phyloP scores from a whole-genome alignment of 2,329 filamentous ascomycete species.

The Hirsutella minnesotensis region DNA sequence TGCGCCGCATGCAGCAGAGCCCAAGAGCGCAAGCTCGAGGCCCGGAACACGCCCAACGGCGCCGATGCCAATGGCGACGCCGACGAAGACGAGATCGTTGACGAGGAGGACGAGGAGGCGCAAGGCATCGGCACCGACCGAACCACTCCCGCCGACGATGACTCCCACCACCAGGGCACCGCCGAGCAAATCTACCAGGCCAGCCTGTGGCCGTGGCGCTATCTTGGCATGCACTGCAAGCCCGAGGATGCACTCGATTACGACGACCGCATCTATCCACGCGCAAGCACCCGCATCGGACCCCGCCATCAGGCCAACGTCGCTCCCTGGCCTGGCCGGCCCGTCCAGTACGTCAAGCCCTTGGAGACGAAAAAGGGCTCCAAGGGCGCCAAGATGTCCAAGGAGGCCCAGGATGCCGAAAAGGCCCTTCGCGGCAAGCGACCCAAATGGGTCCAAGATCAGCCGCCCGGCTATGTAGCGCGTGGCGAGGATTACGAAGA shows the following conservation, averaged over 20 bases:
- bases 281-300: constrained; percentile 84
- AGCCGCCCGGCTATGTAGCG: constrained; percentile 72
- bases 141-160: constrained; percentile 52
- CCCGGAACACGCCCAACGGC: constrained; percentile 69
- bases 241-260: constrained; percentile 93
- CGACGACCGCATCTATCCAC: constrained; percentile 93
- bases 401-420: constrained; percentile 76
- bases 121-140: constrained; percentile 44
- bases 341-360: constrained; percentile 84
- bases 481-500: constrained; percentile 68
- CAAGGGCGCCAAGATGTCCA: constrained; percentile 65
- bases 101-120: constrained; percentile 61
- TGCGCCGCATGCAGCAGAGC: constrained; percentile 91
- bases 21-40: constrained; percentile 88
- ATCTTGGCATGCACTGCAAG: constrained; percentile 88
- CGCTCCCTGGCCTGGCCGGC: constrained; percentile 70
- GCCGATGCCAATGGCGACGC: constrained; percentile 54
- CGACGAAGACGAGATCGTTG: constrained; percentile 51
- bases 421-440: constrained; percentile 67
- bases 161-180: constrained; percentile 50
- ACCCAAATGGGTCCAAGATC: constrained; percentile 89
- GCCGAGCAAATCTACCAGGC: constrained; percentile 85
- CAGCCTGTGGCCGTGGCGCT: constrained; percentile 91
- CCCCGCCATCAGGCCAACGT: constrained; percentile 86
- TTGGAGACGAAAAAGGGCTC: constrained; percentile 77